Evolutionary conservation across 1,139 yeast genomes (phyloP).

Genomic region (Yamadazyma oceani): DNA sequence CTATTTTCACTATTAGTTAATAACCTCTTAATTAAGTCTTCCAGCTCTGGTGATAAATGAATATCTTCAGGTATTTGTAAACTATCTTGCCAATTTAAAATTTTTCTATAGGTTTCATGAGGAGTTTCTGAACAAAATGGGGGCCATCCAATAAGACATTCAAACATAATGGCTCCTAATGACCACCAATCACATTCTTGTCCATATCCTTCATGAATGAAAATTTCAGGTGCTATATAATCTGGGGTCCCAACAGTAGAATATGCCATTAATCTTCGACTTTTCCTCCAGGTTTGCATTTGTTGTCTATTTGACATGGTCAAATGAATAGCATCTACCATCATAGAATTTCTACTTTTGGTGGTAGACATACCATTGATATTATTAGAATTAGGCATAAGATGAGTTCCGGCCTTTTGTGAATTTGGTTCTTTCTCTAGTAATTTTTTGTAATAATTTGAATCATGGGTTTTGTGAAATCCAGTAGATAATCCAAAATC

Average conservation of each 20-base stretch:
- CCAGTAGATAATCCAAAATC: slow-evolving; percentile 88
- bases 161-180: slow-evolving; percentile 97
- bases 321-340: slow-evolving; percentile 92
- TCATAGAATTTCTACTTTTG: slow-evolving; percentile 67
- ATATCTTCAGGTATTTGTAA: slow-evolving; percentile 93
- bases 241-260: slow-evolving; percentile 99
- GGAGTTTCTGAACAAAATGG: slow-evolving; percentile 99
- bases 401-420: slow-evolving; percentile 7
- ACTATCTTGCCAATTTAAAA: slow-evolving; percentile 92
- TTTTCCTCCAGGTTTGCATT: slow-evolving; percentile 97
- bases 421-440: slow-evolving; percentile 62
- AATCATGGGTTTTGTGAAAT: slow-evolving; percentile 82
- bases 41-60: slow-evolving; percentile 90
- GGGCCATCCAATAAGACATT: slow-evolving; percentile 98
- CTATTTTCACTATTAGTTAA: slow-evolving; percentile 84
- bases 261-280: slow-evolving; percentile 95
- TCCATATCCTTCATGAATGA: slow-evolving; percentile 95
- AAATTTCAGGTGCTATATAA: slow-evolving; percentile 97
- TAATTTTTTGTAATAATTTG: slow-evolving; percentile 71
- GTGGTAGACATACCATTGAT: slow-evolving; percentile 26
- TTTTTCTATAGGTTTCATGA: slow-evolving; percentile 95
- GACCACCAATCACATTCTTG: slow-evolving; percentile 99
- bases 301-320: slow-evolving; percentile 97
- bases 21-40: slow-evolving; percentile 81
- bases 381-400: slow-evolving; percentile 7